Conservation (phyloP, 1,139 yeast species). For the Suhomyces panamericanus region DNA sequence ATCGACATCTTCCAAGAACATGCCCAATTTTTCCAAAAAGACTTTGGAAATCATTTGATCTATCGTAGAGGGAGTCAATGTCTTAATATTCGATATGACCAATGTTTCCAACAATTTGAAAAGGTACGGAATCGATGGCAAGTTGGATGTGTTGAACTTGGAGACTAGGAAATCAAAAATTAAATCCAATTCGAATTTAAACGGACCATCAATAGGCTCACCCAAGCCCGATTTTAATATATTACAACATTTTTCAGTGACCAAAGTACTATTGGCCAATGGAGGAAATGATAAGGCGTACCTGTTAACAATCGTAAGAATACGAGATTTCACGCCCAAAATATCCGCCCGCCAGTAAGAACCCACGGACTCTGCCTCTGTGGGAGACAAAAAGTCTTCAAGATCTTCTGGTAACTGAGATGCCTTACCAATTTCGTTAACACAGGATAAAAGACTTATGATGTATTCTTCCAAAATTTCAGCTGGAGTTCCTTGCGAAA, state of each 20-base stretch:
- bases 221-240: slow-evolving; percentile 57
- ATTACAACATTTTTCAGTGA: slow-evolving; percentile 58
- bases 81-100: slow-evolving; percentile 33
- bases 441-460: slow-evolving; percentile 57
- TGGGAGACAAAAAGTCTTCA: slow-evolving; percentile 39
- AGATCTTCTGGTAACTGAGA: slow-evolving; percentile 58
- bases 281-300: slow-evolving; percentile 42
- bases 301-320: slow-evolving; percentile 42
- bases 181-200: slow-evolving; percentile 48
- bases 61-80: slow-evolving; percentile 31
- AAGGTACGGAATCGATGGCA: slow-evolving; percentile 38
- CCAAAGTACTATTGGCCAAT: slow-evolving; percentile 35
- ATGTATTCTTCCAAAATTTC: slow-evolving; percentile 41
- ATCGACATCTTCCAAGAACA: slow-evolving; percentile 53
- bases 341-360: slow-evolving; percentile 44
- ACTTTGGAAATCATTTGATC: slow-evolving; percentile 27
- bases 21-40: slow-evolving; percentile 32
- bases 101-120: slow-evolving; percentile 45
- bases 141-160: slow-evolving; percentile 33
- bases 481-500: slow-evolving; percentile 6
- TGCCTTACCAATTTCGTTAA: slow-evolving; percentile 70
- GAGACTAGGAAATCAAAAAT: slow-evolving; percentile 48
- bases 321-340: slow-evolving; percentile 36
- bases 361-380: slow-evolving; percentile 24
- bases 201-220: slow-evolving; percentile 58